Conservation (phyloP, 2,329 filamentous ascomycete species). For the Aspergillus sp. region DNA sequence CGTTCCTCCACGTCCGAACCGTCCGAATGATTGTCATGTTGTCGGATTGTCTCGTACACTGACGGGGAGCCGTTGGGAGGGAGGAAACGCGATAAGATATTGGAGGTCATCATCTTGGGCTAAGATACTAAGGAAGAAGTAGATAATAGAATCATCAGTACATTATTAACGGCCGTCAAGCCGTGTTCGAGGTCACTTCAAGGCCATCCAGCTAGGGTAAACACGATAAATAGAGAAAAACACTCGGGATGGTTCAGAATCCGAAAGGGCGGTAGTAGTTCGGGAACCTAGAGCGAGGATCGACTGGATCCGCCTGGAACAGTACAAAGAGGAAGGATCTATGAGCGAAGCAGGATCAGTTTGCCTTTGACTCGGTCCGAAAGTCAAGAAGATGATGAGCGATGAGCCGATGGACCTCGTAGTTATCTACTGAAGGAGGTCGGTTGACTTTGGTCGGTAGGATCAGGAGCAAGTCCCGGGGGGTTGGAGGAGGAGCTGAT, state of each 20-base stretch:
- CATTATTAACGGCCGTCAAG: slow-evolving; percentile 14
- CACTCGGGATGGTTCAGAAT: neutral
- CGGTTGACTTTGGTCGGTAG: slow-evolving; percentile 8
- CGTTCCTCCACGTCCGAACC: slow-evolving; percentile 49
- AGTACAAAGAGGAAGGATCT: neutral
- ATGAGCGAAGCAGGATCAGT: neutral
- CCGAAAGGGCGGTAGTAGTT: neutral
- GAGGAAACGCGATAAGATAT: slow-evolving; percentile 47
- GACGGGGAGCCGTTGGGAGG: slow-evolving; percentile 53
- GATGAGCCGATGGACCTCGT: neutral
- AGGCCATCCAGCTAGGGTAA: slow-evolving; percentile 15
- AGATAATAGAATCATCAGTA: slow-evolving; percentile 14
- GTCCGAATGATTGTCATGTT: slow-evolving; percentile 50
- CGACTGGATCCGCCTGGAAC: neutral
- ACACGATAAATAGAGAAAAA: neutral
- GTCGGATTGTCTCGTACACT: slow-evolving; percentile 51
- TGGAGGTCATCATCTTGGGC: slow-evolving; percentile 45
- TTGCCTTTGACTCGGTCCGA: neutral
- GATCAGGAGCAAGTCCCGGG: neutral
- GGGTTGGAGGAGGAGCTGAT: slow-evolving; percentile 1
- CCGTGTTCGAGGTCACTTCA: slow-evolving; percentile 14
- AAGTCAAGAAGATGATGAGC: neutral
- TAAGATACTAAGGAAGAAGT: slow-evolving; percentile 8
- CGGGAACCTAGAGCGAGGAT: neutral
- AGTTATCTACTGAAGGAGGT: neutral